Conservation (phyloP, 2,329 filamentous ascomycete species). For the Nigrospora osmanthi region DNA sequence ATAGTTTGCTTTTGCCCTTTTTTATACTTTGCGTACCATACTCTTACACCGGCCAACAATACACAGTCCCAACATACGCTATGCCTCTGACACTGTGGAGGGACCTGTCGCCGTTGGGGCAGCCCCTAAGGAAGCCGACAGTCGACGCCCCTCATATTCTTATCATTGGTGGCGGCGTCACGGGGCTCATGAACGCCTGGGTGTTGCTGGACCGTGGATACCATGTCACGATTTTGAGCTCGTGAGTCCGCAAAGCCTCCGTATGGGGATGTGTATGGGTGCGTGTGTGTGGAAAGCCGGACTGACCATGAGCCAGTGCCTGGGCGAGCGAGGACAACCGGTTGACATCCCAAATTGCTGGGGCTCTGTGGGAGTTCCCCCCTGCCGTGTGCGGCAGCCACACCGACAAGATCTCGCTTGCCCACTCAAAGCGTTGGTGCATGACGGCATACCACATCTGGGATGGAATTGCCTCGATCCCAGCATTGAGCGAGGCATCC, state of each 20-base stretch:
- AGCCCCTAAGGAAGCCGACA: constrained; percentile 16
- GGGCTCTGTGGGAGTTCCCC: constrained; percentile 37
- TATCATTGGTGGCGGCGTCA: constrained; percentile 22
- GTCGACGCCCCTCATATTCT: constrained; percentile 19
- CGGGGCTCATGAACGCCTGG: constrained; percentile 28
- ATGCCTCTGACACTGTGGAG: constrained; percentile 23
- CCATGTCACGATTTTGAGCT: constrained; percentile 32
- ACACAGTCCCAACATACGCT: background rate
- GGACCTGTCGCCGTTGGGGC: constrained; percentile 20
- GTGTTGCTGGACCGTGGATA: constrained; percentile 33
- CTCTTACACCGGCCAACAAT: background rate
- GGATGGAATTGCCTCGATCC: constrained; percentile 27
- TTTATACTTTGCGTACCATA: background rate
- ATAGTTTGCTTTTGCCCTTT: too few relatives aligned
- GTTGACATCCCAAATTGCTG: constrained; percentile 37
- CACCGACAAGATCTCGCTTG: constrained; percentile 28
- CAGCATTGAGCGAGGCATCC: constrained; percentile 19
- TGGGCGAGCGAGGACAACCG: constrained; percentile 29
- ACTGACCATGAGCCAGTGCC: constrained; percentile 14
- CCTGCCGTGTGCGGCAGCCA: constrained; percentile 35
- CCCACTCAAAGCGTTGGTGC: constrained; percentile 30
- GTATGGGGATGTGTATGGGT: background rate
- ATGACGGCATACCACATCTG: constrained; percentile 33
- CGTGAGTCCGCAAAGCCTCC: background rate
- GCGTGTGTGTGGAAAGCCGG: background rate